Percentiles rank a stretch among this genome's conserved stretches.
Conservation (phyloP, 2,329 filamentous ascomycete genomes). For the Phoma herbarum region DNA sequence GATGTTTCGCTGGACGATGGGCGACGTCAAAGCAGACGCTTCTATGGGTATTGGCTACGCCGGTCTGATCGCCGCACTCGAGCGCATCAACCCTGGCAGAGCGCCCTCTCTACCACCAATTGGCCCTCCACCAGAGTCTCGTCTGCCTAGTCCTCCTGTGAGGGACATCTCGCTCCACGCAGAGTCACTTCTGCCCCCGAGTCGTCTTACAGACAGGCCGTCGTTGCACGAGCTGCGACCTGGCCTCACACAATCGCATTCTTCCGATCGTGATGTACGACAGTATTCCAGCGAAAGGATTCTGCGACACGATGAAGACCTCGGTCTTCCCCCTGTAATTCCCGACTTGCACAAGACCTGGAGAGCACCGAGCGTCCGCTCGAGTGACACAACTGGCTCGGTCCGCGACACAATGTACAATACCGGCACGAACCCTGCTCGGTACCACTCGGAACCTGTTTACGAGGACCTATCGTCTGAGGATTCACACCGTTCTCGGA, state of each 20-base stretch:
- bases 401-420: constrained; percentile 41
- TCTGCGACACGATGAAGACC: constrained; percentile 29
- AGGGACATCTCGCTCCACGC: constrained; percentile 27
- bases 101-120: constrained; percentile 36
- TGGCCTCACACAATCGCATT: constrained; percentile 17
- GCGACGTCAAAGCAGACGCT: constrained; percentile 64
- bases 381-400: constrained; percentile 34
- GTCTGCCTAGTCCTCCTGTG: constrained; percentile 39
- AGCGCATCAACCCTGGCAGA: constrained; percentile 56
- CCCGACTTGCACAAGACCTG: constrained; percentile 41
- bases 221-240: constrained; percentile 33
- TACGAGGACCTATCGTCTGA: constrained; percentile 36
- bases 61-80: constrained; percentile 70
- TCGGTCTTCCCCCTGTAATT: constrained; percentile 27
- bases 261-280: constrained; percentile 25
- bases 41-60: constrained; percentile 73
- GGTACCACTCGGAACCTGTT: constrained; percentile 33
- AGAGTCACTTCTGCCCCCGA: constrained; percentile 14
- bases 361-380: constrained; percentile 41
- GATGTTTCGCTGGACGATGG: constrained; percentile 72
- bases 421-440: constrained; percentile 23
- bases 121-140: constrained; percentile 43
- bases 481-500: constrained; percentile 34
- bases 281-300: constrained; percentile 25
- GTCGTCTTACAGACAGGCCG: constrained; percentile 19